These are phyloP conservation scores for Salicornia ramosissima DNA, from an alignment of 148 eudicot species.

Conservation along the genomic window DNA sequence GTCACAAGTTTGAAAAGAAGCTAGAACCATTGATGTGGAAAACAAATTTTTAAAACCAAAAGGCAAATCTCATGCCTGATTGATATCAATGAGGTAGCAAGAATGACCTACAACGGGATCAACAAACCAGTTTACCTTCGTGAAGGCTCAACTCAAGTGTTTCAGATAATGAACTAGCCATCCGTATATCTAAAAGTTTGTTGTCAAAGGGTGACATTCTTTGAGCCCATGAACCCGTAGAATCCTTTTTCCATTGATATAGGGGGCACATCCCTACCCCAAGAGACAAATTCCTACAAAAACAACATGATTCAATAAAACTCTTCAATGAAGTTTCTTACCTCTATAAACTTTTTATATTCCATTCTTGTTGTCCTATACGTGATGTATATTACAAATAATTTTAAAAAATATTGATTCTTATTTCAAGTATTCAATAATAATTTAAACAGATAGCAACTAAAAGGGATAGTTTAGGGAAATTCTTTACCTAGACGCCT, in stretches of 20 bases:
- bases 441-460: background rate
- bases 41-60: background rate
- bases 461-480: background rate
- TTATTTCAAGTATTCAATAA: background rate
- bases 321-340: background rate
- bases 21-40: background rate
- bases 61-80: background rate
- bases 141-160: slow-evolving; percentile 44
- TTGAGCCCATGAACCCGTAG: slow-evolving; percentile 61
- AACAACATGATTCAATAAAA: background rate
- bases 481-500: too few relatives aligned
- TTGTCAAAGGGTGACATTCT: slow-evolving; percentile 91
- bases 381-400: background rate
- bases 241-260: slow-evolving; percentile 70
- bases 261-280: slow-evolving; percentile 86
- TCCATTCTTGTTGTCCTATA: background rate
- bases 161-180: slow-evolving; percentile 43
- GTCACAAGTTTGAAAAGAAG: background rate
- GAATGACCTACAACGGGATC: background rate
- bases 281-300: slow-evolving; percentile 70
- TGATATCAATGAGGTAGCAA: background rate
- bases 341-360: background rate
- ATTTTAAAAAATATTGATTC: background rate
- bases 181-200: slow-evolving; percentile 64
- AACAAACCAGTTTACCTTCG: slow-evolving; percentile 53